A percentile compares a stretch with the other conserved stretches of the same genome.
Evolutionary conservation across 371 early-diverging fungal species (phyloP).

Genomic region (Syncephalastrum contaminatum): DNA sequence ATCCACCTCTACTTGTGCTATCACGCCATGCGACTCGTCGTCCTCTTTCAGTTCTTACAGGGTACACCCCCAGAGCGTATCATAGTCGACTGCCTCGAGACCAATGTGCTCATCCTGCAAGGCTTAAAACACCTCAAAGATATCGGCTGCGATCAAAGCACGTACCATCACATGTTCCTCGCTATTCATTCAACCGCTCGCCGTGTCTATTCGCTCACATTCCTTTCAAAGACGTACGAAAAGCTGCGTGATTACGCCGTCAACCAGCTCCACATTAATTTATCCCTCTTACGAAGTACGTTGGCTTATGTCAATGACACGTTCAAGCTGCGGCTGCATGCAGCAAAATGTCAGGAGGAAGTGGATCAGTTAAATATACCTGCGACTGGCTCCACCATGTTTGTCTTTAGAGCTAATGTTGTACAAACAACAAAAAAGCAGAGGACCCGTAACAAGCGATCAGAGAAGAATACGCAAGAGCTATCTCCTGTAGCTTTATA

Average conservation of each 20-base stretch:
- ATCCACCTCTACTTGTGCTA: constrained; percentile 44
- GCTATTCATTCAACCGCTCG: constrained; percentile 46
- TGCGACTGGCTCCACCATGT: no score
- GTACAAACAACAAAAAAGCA: no score
- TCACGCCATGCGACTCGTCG: constrained; percentile 40
- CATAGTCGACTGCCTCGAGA: constrained; percentile 33
- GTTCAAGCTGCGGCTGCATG: constrained; percentile 38
- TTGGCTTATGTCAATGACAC: constrained; percentile 38
- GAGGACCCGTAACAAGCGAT: no score
- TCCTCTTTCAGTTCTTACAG: constrained; percentile 39
- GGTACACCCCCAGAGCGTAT: constrained; percentile 28
- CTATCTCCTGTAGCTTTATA: no score
- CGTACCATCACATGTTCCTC: constrained; percentile 52
- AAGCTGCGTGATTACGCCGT: constrained; percentile 13
- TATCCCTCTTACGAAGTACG: constrained; percentile 28
- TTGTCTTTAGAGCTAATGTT: no score
- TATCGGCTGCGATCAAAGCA: constrained; percentile 47
- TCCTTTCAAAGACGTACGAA: constrained; percentile 6
- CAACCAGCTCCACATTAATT: constrained; percentile 32
- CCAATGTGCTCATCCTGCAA: constrained; percentile 34
- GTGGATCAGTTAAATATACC: constrained; percentile 1
- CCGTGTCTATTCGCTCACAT: constrained; percentile 15
- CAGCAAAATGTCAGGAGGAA: constrained; percentile 30
- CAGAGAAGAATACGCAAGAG: no score
- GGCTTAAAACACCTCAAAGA: constrained; percentile 29